Percentiles rank a stretch among this genome's conserved stretches.
Conservation (phyloP, 1,284 basidiomycete species). For the Marasmius fiardii region DNA sequence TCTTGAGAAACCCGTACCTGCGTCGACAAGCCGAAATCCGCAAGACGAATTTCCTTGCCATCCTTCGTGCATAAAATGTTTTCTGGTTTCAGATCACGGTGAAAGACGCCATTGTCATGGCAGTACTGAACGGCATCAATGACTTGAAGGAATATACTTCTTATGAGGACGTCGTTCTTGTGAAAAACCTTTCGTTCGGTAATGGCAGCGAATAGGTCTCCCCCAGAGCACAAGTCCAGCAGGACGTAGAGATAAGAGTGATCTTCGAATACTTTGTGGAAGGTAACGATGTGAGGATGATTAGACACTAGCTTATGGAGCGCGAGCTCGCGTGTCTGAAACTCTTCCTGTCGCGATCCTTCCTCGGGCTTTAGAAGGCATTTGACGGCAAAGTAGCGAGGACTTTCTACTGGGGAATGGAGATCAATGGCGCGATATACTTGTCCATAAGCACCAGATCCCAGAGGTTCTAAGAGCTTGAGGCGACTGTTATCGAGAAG, state of each 20-base stretch:
- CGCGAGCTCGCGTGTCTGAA: conserved; percentile 30
- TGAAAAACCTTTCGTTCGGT: conserved; percentile 39
- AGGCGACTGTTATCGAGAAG: conserved; percentile 54
- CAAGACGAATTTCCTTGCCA: conserved; percentile 62
- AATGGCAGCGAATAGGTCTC: conserved; percentile 51
- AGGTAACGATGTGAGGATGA: conserved; percentile 62
- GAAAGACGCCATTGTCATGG: conserved; percentile 71
- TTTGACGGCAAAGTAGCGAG: conserved; percentile 68
- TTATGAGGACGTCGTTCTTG: conserved; percentile 56
- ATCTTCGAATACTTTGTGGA: conserved; percentile 61
- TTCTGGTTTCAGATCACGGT: conserved; percentile 89
- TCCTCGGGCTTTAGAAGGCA: conserved; percentile 16
- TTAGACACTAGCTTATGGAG: conserved; percentile 60
- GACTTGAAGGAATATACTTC: conserved; percentile 67
- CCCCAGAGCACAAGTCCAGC: conserved; percentile 47
- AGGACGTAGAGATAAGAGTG: conserved; percentile 37
- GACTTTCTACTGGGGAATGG: conserved; percentile 30
- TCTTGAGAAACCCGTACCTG: conserved; percentile 61
- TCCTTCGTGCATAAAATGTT: conserved; percentile 72
- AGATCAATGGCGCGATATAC: conserved; percentile 73
- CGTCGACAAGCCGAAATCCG: conserved; percentile 87
- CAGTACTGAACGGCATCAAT: conserved; percentile 77
- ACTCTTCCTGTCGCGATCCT: conserved; percentile 13
- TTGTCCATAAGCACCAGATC: conserved; percentile 77
- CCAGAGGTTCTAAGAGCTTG: conserved; percentile 64